These are phyloP conservation scores for Canariomyces notabilis DNA, from an alignment of 2,329 filamentous ascomycete genomes.

Conservation along the genomic window DNA sequence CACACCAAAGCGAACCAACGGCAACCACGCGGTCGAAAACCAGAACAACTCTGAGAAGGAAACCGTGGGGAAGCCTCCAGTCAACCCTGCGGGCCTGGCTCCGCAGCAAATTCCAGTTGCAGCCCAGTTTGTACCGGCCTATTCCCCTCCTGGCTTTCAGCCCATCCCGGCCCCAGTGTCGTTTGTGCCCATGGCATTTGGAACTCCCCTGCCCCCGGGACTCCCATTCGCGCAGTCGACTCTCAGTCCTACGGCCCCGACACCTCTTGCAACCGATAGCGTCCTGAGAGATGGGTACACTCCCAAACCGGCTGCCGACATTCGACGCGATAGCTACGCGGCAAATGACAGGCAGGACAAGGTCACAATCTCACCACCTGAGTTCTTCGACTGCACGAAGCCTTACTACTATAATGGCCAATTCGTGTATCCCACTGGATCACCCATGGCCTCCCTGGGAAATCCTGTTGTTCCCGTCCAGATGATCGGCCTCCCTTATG, in stretches of 20 bases:
- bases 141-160: slow-evolving; percentile 27
- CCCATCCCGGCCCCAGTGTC: slow-evolving; percentile 32
- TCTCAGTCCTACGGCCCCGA: slow-evolving; percentile 9
- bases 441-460: slow-evolving; percentile 25
- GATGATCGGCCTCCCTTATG: slow-evolving; percentile 24
- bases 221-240: slow-evolving; percentile 22
- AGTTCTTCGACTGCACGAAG: slow-evolving; percentile 42
- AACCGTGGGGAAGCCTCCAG: slow-evolving; percentile 10
- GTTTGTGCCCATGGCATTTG: slow-evolving; percentile 39
- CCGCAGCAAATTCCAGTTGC: slow-evolving; percentile 24
- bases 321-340: slow-evolving; percentile 7
- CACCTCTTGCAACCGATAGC: slow-evolving; percentile 12
- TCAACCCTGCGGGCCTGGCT: slow-evolving; percentile 8
- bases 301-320: slow-evolving; percentile 20
- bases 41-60: slow-evolving; percentile 20
- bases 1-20: slow-evolving; percentile 45
- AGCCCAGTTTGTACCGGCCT: slow-evolving; percentile 28
- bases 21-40: slow-evolving; percentile 30
- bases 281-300: slow-evolving; percentile 24
- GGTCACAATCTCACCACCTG: slow-evolving; percentile 36
- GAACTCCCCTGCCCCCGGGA: slow-evolving; percentile 31
- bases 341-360: slow-evolving; percentile 29
- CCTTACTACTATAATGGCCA: slow-evolving; percentile 36
- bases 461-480: slow-evolving; percentile 22
- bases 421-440: slow-evolving; percentile 30